Base-by-base conservation (phyloP, 192 early-diverging fungal genomes). In the Umbelopsis sp. region DNA sequence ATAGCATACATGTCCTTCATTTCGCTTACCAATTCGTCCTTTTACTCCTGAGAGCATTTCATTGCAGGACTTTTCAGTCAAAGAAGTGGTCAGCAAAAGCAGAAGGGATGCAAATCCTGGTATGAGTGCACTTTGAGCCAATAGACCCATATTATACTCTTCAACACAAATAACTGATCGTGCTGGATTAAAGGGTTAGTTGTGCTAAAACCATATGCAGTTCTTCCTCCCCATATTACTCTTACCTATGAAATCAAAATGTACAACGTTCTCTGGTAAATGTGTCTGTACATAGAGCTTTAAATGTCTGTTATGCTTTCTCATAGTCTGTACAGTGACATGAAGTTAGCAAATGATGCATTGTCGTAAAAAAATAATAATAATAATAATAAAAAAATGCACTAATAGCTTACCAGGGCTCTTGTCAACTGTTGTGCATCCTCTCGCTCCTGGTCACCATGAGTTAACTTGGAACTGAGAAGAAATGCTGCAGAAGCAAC, bases 341-440 rank as follows among this genome's bases (percentile, higher is more conserved):
- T 17, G 17, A 17, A 6, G 4, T 49, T 49, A 49, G 47, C 20
- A 4, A 21, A 16, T n/a, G 47, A 17, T 4, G 0, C n/a, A 49
- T 53, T 24, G 10, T n/a, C 24, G n/a, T n/a, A n/a, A n/a, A n/a
- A n/a, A n/a, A n/a, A n/a, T n/a, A n/a, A n/a, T n/a, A n/a, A n/a
- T n/a, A n/a, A n/a, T 53, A 5, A 53, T 26, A 0, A 53, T 29
- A 10, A 6, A 41, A 41, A 11, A 11, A 3, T 38, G 7, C 5
- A n/a, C 6, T 1, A 25, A 3, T 53, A 4, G 9, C 31, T 5
- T 62, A 62, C 86, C 79, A 92, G 68, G 2, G 91, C 91, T 31
- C 87, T 67, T 89, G 92, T 92, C 20, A 91, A 85, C 44, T 86
- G 87, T 74, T 83, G 78, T 14, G 92, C 91, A 71, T 93, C 92